A percentile compares a stretch with the other conserved stretches of the same genome.
Conservation (phyloP, 2,329 filamentous ascomycete genomes). For the Ambrosiella xylebori region DNA sequence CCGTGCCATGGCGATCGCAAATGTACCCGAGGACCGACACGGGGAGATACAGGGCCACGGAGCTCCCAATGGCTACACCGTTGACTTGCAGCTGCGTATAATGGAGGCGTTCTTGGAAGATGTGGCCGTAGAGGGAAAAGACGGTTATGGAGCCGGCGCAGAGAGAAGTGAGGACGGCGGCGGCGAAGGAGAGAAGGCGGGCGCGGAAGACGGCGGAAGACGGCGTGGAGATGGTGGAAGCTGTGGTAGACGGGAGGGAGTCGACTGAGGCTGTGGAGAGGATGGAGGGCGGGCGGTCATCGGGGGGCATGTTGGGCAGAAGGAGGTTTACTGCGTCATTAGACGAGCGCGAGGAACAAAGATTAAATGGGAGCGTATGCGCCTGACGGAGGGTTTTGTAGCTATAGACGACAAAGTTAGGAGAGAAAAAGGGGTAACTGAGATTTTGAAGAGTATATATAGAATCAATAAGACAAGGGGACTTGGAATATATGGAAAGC, state of each 20-base stretch:
- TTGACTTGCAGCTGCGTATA: conserved; percentile 92
- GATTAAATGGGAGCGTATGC: neutral
- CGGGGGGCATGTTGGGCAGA: neutral
- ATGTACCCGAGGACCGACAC: conserved; percentile 79
- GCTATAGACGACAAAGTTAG: neutral
- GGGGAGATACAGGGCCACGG: conserved; percentile 79
- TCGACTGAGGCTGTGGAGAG: neutral
- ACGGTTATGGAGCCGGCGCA: conserved; percentile 84
- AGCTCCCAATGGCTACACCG: conserved; percentile 69
- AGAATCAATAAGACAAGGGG: neutral
- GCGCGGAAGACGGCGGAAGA: conserved; percentile 1
- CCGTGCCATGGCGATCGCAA: conserved; percentile 75
- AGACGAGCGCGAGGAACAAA: neutral
- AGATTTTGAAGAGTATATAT: neutral
- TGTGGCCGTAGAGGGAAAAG: conserved; percentile 83
- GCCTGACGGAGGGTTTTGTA: neutral
- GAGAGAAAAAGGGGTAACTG: neutral
- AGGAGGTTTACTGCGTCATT: neutral
- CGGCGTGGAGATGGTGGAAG: neutral
- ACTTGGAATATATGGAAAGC: no score
- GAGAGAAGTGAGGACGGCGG: conserved; percentile 41
- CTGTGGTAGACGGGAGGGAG: conserved; percentile 3
- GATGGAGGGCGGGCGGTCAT: neutral
- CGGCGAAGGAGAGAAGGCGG: conserved; percentile 27
- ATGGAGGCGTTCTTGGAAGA: conserved; percentile 70